Conservation (phyloP, 2,329 filamentous ascomycete species). For the Claviceps pazoutovae region DNA sequence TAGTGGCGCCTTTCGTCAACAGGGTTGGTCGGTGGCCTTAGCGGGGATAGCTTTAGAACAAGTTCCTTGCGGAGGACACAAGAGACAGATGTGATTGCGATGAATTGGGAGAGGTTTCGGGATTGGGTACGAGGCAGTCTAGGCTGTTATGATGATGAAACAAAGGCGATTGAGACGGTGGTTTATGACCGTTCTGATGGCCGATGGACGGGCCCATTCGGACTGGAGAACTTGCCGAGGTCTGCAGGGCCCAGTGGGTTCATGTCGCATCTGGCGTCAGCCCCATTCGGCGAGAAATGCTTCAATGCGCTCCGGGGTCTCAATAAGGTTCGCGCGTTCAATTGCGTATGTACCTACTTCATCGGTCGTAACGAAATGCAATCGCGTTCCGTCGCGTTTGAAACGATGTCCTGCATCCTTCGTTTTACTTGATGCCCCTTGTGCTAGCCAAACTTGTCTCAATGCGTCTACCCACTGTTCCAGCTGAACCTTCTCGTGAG, state of each 20-base stretch:
- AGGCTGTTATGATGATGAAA: neutral
- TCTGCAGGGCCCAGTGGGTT: neutral
- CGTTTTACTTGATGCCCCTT: no score
- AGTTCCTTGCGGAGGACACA: neutral
- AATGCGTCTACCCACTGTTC: no score
- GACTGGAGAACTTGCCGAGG: neutral
- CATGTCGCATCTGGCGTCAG: neutral
- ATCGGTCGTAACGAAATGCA: no score
- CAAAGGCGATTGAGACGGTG: neutral
- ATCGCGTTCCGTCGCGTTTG: no score
- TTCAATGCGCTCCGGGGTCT: neutral
- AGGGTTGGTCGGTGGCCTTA: neutral
- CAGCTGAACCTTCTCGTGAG: no score
- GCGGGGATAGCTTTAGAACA: neutral
- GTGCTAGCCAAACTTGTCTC: no score
- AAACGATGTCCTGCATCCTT: no score
- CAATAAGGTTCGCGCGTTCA: neutral
- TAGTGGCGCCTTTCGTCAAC: neutral
- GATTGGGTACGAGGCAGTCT: neutral
- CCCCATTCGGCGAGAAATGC: neutral
- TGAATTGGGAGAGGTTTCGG: neutral
- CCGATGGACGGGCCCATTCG: neutral
- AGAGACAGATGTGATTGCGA: neutral
- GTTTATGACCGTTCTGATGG: neutral
- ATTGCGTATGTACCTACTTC: no score